Evolutionary conservation across 169 alveolate genomes (phyloP), one percentile per base, ranked within the genome.

Genomic region (Amoebophrya sp.): DNA sequence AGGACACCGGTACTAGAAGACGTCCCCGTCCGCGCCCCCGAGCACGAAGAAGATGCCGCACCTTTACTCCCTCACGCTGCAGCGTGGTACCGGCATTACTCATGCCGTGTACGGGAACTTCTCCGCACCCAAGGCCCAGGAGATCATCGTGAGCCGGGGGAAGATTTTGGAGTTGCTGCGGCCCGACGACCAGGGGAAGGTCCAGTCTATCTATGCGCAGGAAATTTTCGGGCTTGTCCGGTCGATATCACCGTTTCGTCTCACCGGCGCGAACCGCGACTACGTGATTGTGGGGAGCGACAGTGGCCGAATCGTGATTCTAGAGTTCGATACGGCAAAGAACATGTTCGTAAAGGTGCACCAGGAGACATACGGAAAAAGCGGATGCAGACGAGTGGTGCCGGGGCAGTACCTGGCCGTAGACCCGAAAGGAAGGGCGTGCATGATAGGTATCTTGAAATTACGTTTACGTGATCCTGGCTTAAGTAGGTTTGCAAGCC

Each of bases 371-470:
- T 99, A 95, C 94, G 99, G 99, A 0, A 98, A 98, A 93, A 96
- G 99, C 45, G 93, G 94, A 23, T 26, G 91, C 41, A 88, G 93
- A 15, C 88, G 94, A 0, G 89, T 67, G 31, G 94, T 96, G 95
- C 38, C 97, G 97, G 99, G 99, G 0, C 99, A 98, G 92, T 98
- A 97, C 95, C 93, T 99, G 67, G 99, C 99, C 18, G 99, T 97
- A 58, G 99, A 99, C 94, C 99, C 99, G 13, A 98, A 97, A 94
- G 99, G 99, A 26, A 96, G 99, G 92, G 99, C 99, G 0, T 93
- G 98, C 43, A 98, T 98, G 99, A 94, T 98, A 23, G 99, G 26
- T 99, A 98, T 69, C 29, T n/a, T n/a, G n/a, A n/a, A n/a, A n/a
- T n/a, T n/a, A n/a, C n/a, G n/a, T n/a, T n/a, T n/a, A n/a, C n/a